phyloP scores from a whole-genome alignment of 1,139 yeast species.

The Hansenula lynferdii region DNA sequence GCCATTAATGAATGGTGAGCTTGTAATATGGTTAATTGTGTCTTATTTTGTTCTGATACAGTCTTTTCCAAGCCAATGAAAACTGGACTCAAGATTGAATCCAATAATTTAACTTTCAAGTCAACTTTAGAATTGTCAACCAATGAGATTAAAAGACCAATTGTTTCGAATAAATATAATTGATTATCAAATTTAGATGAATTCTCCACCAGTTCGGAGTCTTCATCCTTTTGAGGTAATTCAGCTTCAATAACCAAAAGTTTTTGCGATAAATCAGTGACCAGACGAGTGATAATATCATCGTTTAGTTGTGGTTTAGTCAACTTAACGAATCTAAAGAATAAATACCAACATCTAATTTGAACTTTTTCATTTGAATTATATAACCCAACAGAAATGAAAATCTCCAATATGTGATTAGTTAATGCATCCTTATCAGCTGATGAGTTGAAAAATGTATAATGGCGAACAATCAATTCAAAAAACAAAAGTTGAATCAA shows the following conservation, averaged over 20 bases:
- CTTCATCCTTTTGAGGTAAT: conserved; percentile 40
- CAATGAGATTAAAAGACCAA: conserved; percentile 61
- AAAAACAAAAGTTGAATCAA: conserved; percentile 75
- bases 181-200: conserved; percentile 74
- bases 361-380: conserved; percentile 69
- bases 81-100: conserved; percentile 69
- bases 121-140: conserved; percentile 30
- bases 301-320: conserved; percentile 63
- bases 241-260: conserved; percentile 58
- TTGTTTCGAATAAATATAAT: conserved; percentile 75
- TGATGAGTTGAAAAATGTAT: conserved; percentile 52
- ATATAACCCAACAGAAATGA: conserved; percentile 80
- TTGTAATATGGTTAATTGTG: conserved; percentile 51
- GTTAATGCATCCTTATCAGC: conserved; percentile 46
- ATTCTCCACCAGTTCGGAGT: conserved; percentile 48
- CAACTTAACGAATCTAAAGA: conserved; percentile 74
- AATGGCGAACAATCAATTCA: conserved; percentile 81
- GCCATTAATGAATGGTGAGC: conserved; percentile 88
- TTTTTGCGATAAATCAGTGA: conserved; percentile 39
- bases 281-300: conserved; percentile 43
- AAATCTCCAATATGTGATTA: conserved; percentile 64
- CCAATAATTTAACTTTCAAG: conserved; percentile 44
- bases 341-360: conserved; percentile 85
- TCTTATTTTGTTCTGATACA: conserved; percentile 42
- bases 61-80: conserved; percentile 69